Percentiles rank a stretch among this genome's conserved stretches.
Conservation (phyloP, 2,329 filamentous ascomycete genomes). For the Cordyceps pruinosa region DNA sequence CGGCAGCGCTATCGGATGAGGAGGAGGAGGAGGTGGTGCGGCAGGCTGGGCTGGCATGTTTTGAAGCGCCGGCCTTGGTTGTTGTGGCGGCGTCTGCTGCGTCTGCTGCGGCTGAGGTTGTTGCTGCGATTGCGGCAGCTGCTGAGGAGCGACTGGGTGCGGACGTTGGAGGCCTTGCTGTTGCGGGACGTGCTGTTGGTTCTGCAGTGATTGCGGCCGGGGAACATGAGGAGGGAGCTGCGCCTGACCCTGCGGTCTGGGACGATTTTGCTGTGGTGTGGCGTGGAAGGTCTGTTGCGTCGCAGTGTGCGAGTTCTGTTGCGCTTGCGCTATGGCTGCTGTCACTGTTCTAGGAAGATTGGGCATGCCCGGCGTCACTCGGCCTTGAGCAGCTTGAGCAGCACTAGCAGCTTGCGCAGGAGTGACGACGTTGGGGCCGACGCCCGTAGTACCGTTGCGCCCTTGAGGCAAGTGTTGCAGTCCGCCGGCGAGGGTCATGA, state of each 20-base stretch:
- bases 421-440: slow-evolving; percentile 26
- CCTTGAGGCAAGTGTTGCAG: slow-evolving; percentile 37
- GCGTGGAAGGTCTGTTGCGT: slow-evolving; percentile 18
- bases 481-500: slow-evolving; percentile 48
- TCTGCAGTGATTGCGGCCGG: slow-evolving; percentile 14
- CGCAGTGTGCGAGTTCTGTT: slow-evolving; percentile 21
- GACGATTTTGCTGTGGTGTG: slow-evolving; percentile 2
- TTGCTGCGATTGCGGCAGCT: neutral
- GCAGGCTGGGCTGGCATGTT: neutral
- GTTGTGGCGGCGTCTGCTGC: slow-evolving; percentile 14
- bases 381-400: slow-evolving; percentile 20
- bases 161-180: slow-evolving; percentile 15
- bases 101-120: slow-evolving; percentile 15
- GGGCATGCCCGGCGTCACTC: slow-evolving; percentile 17
- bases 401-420: slow-evolving; percentile 27
- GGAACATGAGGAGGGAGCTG: slow-evolving; percentile 25
- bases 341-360: slow-evolving; percentile 15
- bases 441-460: slow-evolving; percentile 21
- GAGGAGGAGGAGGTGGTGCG: slow-evolving; percentile 4
- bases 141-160: slow-evolving; percentile 1
- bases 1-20: slow-evolving; percentile 7
- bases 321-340: slow-evolving; percentile 22
- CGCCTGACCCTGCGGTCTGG: slow-evolving; percentile 16
- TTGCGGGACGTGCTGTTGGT: slow-evolving; percentile 14
- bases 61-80: slow-evolving; percentile 7